Base-by-base conservation (phyloP, 345 rosid species). In the Ailanthus altissimus region DNA sequence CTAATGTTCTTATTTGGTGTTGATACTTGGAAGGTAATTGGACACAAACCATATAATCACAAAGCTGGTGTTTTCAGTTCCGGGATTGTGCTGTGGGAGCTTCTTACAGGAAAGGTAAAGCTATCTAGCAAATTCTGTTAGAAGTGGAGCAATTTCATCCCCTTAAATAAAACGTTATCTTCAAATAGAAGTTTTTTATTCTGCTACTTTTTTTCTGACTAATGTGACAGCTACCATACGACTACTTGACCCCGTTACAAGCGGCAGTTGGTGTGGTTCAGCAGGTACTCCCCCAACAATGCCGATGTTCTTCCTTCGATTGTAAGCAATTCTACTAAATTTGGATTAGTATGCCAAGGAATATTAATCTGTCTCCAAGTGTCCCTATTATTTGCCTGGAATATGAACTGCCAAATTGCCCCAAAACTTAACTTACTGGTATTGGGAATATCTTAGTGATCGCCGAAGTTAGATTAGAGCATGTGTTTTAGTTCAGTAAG, bases 41-140 rank as follows among this genome's bases (percentile, higher is more conserved):
- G 82, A 75, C 94, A 90, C 71, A 84, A 79, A 79, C 89, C 89
- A 14, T 90, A 90, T 57, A 78, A 86, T 85, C 90, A 83, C 70
- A 90, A 86, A 83, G 92, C 86, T 9, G 94, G 88, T 79, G 88
- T 90, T 73, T 88, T 87, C 84, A 88, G 94, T 83, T 90, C 87
- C 43, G 88, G 90, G 56, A 50, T 90, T 59, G 81, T 90, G 77
- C 83, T 90, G 8, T 90, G 94, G 94, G 94, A 90, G 84, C 75
- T 90, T 81, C 88, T 88, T 67, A 87, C 90, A 0, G 91, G 90
- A 80, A 81, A 90, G 94, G 94, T 88, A 78, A 79, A 36, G 15
- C 63, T 46, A 2, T 28, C 49, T 60, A 18, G 59, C 61, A 13
- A 51, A 26, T 26, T 56, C 64, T 81, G 6, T 36, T 61, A 36